A percentile compares a stretch with the other conserved stretches of the same genome.
Conservation (phyloP, 176 grass and related monocot genomes). For the Olyra latifolia region DNA sequence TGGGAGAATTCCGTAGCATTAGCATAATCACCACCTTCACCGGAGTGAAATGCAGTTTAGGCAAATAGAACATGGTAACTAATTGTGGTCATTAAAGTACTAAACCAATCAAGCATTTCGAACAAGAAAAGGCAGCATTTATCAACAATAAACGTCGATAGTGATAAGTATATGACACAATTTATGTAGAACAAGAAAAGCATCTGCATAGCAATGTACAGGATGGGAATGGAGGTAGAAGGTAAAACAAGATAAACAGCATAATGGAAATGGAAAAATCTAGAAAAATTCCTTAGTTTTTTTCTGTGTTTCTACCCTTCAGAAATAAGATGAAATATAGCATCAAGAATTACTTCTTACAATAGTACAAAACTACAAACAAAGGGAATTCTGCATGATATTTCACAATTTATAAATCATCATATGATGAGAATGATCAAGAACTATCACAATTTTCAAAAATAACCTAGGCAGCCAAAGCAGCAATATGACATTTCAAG, state of each 20-base stretch:
- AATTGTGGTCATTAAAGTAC: not conserved
- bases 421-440: constrained; percentile 7
- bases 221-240: too few relatives aligned
- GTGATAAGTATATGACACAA: not conserved
- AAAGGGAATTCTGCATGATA: not conserved
- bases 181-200: not conserved
- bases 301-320: constrained; percentile 11
- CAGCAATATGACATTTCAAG: not conserved
- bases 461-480: not conserved
- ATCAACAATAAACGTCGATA: not conserved
- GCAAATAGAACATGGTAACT: not conserved
- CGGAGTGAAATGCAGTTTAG: not conserved
- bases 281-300: not conserved
- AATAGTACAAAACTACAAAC: constrained; percentile 3
- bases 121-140: not conserved
- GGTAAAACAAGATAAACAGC: not conserved
- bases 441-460: not conserved
- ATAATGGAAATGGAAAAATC: constrained; percentile 2
- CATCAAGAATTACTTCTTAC: constrained; percentile 6
- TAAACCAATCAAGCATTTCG: constrained; percentile 9
- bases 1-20: too few relatives aligned
- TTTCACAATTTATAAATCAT: not conserved
- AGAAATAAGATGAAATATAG: constrained; percentile 4
- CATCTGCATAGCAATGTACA: not conserved
- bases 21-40: not conserved